A percentile compares a stretch with the other conserved stretches of the same genome.
These are phyloP conservation scores for Schizophyllum commune DNA, from an alignment of 1,284 basidiomycete genomes.

Conservation along the genomic window DNA sequence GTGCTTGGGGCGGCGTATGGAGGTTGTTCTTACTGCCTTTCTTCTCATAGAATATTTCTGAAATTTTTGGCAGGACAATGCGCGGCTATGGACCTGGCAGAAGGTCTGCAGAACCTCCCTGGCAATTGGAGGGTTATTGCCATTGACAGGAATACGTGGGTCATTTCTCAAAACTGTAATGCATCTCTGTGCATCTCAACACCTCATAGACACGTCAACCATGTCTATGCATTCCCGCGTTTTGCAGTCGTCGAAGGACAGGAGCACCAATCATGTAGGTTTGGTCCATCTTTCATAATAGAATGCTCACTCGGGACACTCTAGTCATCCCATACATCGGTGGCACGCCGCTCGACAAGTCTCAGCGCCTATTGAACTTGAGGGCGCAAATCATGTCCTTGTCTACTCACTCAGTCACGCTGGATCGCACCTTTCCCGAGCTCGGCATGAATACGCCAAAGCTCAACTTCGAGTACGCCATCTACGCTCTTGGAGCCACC, in stretches of 20 bases:
- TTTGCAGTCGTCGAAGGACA: slow-evolving; percentile 57
- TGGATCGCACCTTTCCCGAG: slow-evolving; percentile 40
- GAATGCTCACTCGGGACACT: too few species aligned
- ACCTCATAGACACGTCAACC: slow-evolving; percentile 43
- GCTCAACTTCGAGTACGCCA: slow-evolving; percentile 42
- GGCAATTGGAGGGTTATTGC: slow-evolving; percentile 51
- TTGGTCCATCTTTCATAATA: background rate
- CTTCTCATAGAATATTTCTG: background rate
- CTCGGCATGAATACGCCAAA: slow-evolving; percentile 24
- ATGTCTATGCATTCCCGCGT: slow-evolving; percentile 58
- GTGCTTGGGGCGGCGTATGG: slow-evolving; percentile 59
- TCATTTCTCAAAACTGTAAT: too few species aligned
- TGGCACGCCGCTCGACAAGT: slow-evolving; percentile 16
- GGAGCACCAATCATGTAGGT: slow-evolving; percentile 65
- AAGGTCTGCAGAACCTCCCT: slow-evolving; percentile 38
- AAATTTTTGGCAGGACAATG: slow-evolving; percentile 27
- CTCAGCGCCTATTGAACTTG: background rate
- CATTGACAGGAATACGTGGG: slow-evolving; percentile 63
- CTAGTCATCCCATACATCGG: slow-evolving; percentile 59
- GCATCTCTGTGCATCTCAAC: too few species aligned
- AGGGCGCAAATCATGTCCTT: slow-evolving; percentile 36
- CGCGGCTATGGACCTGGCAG: slow-evolving; percentile 51
- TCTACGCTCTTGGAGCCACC: slow-evolving; percentile 53
- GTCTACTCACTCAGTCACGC: slow-evolving; percentile 32
- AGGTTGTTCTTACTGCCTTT: slow-evolving; percentile 23